Evolutionary conservation across 2,329 filamentous ascomycete genomes (phyloP), one percentile per base, ranked within the genome.

Genomic region (Trichophyton rubrum): DNA sequence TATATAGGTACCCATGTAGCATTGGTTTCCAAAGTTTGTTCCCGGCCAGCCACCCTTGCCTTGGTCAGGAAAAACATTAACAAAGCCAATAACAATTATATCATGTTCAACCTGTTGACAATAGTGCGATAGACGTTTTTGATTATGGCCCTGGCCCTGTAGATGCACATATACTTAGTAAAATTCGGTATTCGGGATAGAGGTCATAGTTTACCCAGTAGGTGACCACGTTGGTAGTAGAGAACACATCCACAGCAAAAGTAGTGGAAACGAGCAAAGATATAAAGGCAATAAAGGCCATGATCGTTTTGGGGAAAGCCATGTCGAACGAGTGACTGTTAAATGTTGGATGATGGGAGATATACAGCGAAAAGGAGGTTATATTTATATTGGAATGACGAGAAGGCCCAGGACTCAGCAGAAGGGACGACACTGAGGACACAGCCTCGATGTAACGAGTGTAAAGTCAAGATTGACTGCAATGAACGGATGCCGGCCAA

Each of bases 401-500:
- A 4, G 2, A 53, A 60, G 13, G 53, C 72, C 69, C 67, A 67
- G 73, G 71, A 67, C 71, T 63, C 62, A 72, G 67, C 65, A 70
- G 71, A 71, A 69, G 67, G 72, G 72, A 64, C 64, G 66, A 62
- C 38, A 57, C 55, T 41, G 38, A 41, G 38, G 1, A 41, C 49
- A 53, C 22, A 53, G 49, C 11, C 27, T 53, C 27, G 24, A 53
- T 24, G 24, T 2, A 53, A 53, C 22, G 49, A 53, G n/a, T 41
- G 55, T 41, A 27, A 47, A 33, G 56, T 51, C 56, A 56, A 62
- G 64, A 38, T 59, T 41, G 47, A 66, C 68, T 67, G 68, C 66
- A 82, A 80, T 61, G 80, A 82, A 72, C 73, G 80, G 78, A 82
- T 79, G 78, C 79, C 81, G 78, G 79, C 77, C 71, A 76, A 72